Evolutionary conservation across 176 grass and related monocot species (phyloP).

Genomic region (Urochloa ruziziensis): DNA sequence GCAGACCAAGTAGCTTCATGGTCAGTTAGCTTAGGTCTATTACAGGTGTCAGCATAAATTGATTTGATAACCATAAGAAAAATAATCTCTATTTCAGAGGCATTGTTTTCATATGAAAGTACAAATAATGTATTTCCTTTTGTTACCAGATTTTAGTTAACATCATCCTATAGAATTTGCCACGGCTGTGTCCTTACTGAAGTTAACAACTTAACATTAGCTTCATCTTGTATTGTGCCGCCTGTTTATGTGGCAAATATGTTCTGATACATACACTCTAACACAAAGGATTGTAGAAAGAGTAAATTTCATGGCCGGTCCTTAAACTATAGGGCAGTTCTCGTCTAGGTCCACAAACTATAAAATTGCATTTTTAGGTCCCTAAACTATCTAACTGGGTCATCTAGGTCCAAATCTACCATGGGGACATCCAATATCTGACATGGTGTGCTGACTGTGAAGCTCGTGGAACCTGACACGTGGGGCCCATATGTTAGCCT

Average conservation of each 20-base stretch:
- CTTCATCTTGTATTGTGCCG: background rate
- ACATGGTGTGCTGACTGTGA: too few species aligned
- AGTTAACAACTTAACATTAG: background rate
- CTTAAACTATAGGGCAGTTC: too few species aligned
- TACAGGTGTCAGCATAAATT: conserved; percentile 3
- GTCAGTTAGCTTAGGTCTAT: conserved; percentile 28
- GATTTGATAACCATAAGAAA: conserved; percentile 23
- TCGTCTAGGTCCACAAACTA: too few species aligned
- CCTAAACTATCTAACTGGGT: too few species aligned
- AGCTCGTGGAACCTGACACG: too few species aligned
- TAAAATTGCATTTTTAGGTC: too few species aligned
- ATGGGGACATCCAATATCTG: too few species aligned
- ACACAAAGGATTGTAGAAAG: background rate
- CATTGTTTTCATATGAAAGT: conserved; percentile 1
- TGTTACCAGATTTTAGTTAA: background rate
- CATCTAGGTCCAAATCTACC: too few species aligned
- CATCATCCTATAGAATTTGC: background rate
- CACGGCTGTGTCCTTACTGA: background rate
- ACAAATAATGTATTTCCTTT: background rate
- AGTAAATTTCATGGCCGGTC: too few species aligned
- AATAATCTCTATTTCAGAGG: background rate
- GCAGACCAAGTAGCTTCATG: conserved; percentile 10
- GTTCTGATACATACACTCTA: background rate
- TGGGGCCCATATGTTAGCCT: too few species aligned
- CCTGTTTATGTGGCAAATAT: background rate